Percentiles rank a stretch among this genome's conserved stretches.
These are phyloP conservation scores for Solanum sejunctum DNA, from an alignment of 257 asterid species.

Conservation along the genomic window DNA sequence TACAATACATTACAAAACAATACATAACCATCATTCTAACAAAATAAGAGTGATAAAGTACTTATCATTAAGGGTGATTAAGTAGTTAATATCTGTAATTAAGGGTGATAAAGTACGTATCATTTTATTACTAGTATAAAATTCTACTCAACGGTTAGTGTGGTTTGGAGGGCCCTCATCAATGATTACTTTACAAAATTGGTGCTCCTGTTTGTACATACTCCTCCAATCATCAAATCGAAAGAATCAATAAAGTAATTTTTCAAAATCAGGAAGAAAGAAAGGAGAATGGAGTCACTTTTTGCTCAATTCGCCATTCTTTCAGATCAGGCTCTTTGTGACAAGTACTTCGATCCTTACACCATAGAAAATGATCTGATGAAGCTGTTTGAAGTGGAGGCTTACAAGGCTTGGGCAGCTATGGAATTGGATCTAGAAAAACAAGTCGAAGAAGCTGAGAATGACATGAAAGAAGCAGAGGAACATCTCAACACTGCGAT, in stretches of 20 bases:
- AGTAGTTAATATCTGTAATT: too few species aligned
- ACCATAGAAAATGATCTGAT: conserved; percentile 52
- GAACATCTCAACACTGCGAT: conserved; percentile 53
- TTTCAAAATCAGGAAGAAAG: background rate
- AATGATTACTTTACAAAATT: background rate
- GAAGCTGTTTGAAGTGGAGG: conserved; percentile 73
- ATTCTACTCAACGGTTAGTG: background rate
- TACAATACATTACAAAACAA: too few species aligned
- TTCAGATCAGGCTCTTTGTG: conserved; percentile 49
- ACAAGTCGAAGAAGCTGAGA: conserved; percentile 26
- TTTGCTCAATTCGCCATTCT: conserved; percentile 49
- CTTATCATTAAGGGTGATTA: too few species aligned
- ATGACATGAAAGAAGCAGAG: conserved; percentile 33
- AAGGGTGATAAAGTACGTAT: too few species aligned
- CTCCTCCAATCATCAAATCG: background rate
- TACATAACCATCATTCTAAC: too few species aligned
- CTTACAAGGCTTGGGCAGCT: conserved; percentile 85
- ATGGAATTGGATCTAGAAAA: conserved; percentile 45
- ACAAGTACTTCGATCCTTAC: conserved; percentile 66
- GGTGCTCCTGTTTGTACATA: background rate
- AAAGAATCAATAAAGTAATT: background rate
- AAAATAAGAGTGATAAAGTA: too few species aligned
- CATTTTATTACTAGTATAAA: background rate
- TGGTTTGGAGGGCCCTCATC: background rate
- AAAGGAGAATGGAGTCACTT: conserved; percentile 57